phyloP scores from a whole-genome alignment of 192 early-diverging fungal species.

The Haplosporangium gracile region DNA sequence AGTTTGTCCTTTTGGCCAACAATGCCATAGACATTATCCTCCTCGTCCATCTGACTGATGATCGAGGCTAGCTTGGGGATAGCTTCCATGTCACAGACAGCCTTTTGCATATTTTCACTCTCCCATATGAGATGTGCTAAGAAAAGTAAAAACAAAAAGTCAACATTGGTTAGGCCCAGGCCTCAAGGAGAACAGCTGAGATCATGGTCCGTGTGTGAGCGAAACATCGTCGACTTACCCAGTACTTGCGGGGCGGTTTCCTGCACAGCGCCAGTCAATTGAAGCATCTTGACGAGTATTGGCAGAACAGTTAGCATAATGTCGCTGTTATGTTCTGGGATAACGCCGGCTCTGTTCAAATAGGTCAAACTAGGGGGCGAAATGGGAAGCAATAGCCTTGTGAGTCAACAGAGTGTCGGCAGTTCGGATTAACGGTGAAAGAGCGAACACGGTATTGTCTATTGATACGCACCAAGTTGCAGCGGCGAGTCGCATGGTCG shows the following conservation, averaged over 20 bases:
- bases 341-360: slow-evolving; percentile 71
- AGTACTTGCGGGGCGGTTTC: slow-evolving; percentile 78
- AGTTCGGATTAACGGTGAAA: background rate
- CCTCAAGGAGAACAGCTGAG: background rate
- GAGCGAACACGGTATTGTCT: background rate
- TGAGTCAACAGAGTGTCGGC: background rate
- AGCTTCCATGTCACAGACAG: slow-evolving; percentile 81
- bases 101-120: slow-evolving; percentile 79
- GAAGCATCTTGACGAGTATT: slow-evolving; percentile 77
- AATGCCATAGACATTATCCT: slow-evolving; percentile 58
- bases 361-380: slow-evolving; percentile 66
- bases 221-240: slow-evolving; percentile 26
- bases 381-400: background rate
- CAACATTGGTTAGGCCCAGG: background rate
- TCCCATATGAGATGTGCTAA: slow-evolving; percentile 77
- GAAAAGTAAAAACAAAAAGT: background rate
- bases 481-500: slow-evolving; percentile 77
- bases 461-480: slow-evolving; percentile 68
- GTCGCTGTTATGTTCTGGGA: slow-evolving; percentile 65
- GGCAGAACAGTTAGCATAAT: slow-evolving; percentile 72
- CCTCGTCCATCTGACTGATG: slow-evolving; percentile 58
- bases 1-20: slow-evolving; percentile 68
- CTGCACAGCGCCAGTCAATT: slow-evolving; percentile 66
- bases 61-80: slow-evolving; percentile 74
- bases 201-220: background rate